Percentiles rank a stretch among this genome's conserved stretches.
These are phyloP conservation scores for Colletotrichum plurivorum DNA, from an alignment of 2,329 filamentous ascomycete genomes.

Conservation along the genomic window DNA sequence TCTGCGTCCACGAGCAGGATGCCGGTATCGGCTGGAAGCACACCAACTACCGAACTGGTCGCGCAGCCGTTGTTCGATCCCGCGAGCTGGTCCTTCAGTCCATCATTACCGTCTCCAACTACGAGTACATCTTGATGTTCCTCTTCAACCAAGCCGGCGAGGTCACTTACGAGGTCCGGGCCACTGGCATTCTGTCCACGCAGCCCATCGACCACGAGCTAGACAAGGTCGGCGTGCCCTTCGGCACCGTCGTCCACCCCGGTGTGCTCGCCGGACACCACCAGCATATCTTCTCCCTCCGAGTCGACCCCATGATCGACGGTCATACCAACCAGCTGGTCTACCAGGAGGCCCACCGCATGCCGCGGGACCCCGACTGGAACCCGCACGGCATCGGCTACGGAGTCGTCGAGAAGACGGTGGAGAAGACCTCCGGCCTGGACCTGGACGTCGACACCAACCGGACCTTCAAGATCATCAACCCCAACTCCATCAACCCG, in stretches of 20 bases:
- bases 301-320: conserved; percentile 74
- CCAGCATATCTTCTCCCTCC: conserved; percentile 82
- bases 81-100: conserved; percentile 77
- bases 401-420: conserved; percentile 25
- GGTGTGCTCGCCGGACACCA: conserved; percentile 68
- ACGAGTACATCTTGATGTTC: conserved; percentile 78
- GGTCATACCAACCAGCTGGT: conserved; percentile 68
- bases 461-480: conserved; percentile 38
- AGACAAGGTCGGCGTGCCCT: conserved; percentile 62
- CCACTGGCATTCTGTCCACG: conserved; percentile 75
- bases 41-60: conserved; percentile 75
- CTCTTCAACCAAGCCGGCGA: conserved; percentile 75
- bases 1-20: conserved; percentile 80
- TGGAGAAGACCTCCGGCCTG: conserved; percentile 27
- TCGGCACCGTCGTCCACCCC: conserved; percentile 73
- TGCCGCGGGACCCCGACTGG: conserved; percentile 31
- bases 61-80: conserved; percentile 72
- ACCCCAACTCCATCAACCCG: conserved; percentile 38
- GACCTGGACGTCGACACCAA: conserved; percentile 30
- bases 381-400: conserved; percentile 40
- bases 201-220: conserved; percentile 66
- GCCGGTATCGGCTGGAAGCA: conserved; percentile 80
- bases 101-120: conserved; percentile 79
- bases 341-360: conserved; percentile 56
- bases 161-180: conserved; percentile 72